Conservation (phyloP, 75 land plant species). For the Cunninghamia lanceolata region DNA sequence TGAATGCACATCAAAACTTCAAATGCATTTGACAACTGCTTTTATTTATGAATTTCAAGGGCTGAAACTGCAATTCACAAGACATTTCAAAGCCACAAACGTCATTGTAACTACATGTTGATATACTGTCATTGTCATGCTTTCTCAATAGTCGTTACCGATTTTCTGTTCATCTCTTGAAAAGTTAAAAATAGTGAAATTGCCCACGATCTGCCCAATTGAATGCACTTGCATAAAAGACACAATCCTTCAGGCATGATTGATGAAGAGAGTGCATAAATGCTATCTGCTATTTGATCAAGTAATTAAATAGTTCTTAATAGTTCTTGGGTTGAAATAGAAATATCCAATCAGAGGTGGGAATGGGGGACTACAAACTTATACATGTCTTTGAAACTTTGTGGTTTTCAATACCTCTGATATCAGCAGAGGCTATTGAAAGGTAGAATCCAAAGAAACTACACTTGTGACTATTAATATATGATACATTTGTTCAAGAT, state of each 20-base stretch:
- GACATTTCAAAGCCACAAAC: neutral
- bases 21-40: neutral
- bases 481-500: neutral
- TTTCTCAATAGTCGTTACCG: neutral
- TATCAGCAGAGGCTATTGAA: neutral
- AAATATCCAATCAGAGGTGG: neutral
- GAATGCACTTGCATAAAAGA: neutral
- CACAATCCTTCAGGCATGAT: neutral
- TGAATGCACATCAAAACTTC: neutral
- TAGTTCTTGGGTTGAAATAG: neutral
- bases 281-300: neutral
- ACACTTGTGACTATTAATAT: neutral
- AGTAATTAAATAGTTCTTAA: neutral
- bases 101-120: neutral
- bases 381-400: neutral
- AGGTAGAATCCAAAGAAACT: neutral
- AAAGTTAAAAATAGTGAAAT: neutral
- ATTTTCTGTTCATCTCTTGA: neutral
- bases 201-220: neutral
- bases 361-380: neutral
- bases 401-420: neutral
- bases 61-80: neutral
- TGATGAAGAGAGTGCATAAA: neutral
- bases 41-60: neutral
- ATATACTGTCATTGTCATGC: neutral